These are phyloP conservation scores for Talaromyces adpressus DNA, from an alignment of 495 filamentous ascomycete genomes.

Conservation along the genomic window DNA sequence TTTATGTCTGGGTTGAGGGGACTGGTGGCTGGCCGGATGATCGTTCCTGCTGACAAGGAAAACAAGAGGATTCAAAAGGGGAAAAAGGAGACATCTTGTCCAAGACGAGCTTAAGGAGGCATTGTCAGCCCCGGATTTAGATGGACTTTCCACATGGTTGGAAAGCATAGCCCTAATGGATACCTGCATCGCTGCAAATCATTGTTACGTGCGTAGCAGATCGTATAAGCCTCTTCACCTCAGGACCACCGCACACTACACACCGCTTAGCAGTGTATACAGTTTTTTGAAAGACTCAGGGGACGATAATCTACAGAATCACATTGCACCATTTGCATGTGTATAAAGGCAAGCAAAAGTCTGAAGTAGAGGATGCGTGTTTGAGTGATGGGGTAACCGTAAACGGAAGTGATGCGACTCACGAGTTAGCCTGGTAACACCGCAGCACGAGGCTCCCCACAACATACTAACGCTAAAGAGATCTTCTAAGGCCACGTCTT, in stretches of 20 bases:
- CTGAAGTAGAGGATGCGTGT: slow-evolving; percentile 1
- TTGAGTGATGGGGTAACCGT: not conserved
- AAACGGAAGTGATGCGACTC: slow-evolving; percentile 3
- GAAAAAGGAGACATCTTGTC: not conserved
- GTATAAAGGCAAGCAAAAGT: not conserved
- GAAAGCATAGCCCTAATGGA: slow-evolving; percentile 3
- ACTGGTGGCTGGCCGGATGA: not conserved
- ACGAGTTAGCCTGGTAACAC: slow-evolving; percentile 4
- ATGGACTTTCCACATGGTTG: not conserved
- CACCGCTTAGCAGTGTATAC: slow-evolving; percentile 1
- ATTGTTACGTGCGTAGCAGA: slow-evolving; percentile 2
- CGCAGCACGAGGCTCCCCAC: slow-evolving; percentile 7
- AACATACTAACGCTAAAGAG: slow-evolving; percentile 3
- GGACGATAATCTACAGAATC: not conserved
- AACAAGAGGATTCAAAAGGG: not conserved
- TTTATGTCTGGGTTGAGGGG: not conserved
- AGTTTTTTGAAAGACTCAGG: not conserved
- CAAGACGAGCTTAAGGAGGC: not conserved
- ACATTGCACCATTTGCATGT: not conserved
- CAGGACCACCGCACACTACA: not conserved
- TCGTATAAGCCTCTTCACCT: not conserved
- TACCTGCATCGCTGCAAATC: slow-evolving; percentile 9
- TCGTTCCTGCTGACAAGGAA: not conserved
- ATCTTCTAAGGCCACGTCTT: slow-evolving; percentile 7
- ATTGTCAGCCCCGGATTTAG: not conserved